Percentiles rank a stretch among this genome's conserved stretches.
Evolutionary conservation across 2,329 filamentous ascomycete genomes (phyloP).

Genomic region (Zasmidium citrigriseum): DNA sequence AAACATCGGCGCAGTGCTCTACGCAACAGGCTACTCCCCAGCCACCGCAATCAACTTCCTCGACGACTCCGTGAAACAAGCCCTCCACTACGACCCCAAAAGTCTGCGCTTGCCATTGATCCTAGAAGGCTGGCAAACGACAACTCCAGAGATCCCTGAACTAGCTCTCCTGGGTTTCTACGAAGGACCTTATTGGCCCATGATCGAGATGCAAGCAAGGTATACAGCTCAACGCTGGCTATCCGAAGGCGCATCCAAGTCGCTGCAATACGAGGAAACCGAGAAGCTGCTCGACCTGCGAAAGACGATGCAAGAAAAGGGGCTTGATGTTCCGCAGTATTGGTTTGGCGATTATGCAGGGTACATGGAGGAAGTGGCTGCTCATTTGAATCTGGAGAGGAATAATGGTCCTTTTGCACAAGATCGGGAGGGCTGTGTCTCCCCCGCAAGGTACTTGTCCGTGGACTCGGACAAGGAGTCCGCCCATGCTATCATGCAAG

Average conservation of each 20-base stretch:
- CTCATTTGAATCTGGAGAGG: slow-evolving; percentile 56
- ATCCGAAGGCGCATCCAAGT: slow-evolving; percentile 35
- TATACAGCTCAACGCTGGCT: slow-evolving; percentile 65
- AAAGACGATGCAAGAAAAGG: slow-evolving; percentile 40
- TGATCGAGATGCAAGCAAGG: slow-evolving; percentile 83
- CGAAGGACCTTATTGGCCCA: slow-evolving; percentile 80
- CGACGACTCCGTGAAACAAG: slow-evolving; percentile 50
- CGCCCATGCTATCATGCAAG: slow-evolving; percentile 47
- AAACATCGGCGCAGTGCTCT: slow-evolving; percentile 66
- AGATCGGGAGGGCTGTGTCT: slow-evolving; percentile 52
- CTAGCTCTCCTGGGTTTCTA: slow-evolving; percentile 84
- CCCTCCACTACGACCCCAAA: slow-evolving; percentile 58
- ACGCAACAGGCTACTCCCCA: slow-evolving; percentile 75
- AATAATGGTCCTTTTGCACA: slow-evolving; percentile 37
- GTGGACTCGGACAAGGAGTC: slow-evolving; percentile 38
- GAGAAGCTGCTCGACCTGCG: slow-evolving; percentile 55
- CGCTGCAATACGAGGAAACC: slow-evolving; percentile 40
- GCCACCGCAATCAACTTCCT: slow-evolving; percentile 66
- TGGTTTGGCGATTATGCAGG: slow-evolving; percentile 82
- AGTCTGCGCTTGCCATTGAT: slow-evolving; percentile 63
- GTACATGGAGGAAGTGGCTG: slow-evolving; percentile 70
- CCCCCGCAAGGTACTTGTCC: slow-evolving; percentile 37
- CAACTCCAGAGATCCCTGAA: slow-evolving; percentile 56
- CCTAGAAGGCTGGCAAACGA: slow-evolving; percentile 55
- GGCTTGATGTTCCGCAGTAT: slow-evolving; percentile 64